Conservation (phyloP, 805 yeast species). For the Lachancea meyersii region DNA sequence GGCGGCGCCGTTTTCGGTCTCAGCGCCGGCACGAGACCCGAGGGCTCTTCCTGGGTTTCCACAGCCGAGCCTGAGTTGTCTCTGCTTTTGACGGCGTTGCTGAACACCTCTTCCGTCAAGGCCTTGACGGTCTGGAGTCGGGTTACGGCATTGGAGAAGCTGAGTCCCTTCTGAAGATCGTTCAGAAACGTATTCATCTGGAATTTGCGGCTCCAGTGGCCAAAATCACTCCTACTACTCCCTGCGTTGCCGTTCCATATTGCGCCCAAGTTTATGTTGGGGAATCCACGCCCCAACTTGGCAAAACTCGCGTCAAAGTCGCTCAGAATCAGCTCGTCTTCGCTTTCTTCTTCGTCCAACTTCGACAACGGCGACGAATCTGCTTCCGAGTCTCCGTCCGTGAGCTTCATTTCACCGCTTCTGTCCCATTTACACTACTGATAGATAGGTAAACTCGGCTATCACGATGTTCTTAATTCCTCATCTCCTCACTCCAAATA, state of each 20-base stretch:
- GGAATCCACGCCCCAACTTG: constrained; percentile 12
- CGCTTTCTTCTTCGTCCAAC: constrained; percentile 4
- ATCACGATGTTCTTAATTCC: no score
- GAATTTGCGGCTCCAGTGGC: constrained; percentile 22
- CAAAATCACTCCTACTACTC: not conserved
- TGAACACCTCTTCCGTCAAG: constrained; percentile 27
- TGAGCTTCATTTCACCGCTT: not conserved
- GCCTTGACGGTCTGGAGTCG: constrained; percentile 40
- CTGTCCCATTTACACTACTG: not conserved
- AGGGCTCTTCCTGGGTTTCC: constrained; percentile 41
- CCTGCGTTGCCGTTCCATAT: constrained; percentile 5
- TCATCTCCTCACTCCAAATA: not conserved
- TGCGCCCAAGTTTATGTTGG: constrained; percentile 8
- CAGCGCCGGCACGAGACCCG: constrained; percentile 45
- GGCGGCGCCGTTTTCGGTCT: constrained; percentile 45
- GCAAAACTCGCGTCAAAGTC: constrained; percentile 12
- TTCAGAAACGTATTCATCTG: constrained; percentile 33
- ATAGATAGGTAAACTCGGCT: no score
- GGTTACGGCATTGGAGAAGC: constrained; percentile 46
- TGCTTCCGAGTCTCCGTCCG: not conserved
- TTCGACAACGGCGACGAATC: not conserved
- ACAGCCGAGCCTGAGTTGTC: constrained; percentile 37
- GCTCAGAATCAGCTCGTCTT: constrained; percentile 9
- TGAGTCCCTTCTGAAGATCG: constrained; percentile 40
- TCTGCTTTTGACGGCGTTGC: constrained; percentile 3